Evolutionary conservation across 169 alveolate species (phyloP).

Genomic region (Cryptosporidium xiaoi): DNA sequence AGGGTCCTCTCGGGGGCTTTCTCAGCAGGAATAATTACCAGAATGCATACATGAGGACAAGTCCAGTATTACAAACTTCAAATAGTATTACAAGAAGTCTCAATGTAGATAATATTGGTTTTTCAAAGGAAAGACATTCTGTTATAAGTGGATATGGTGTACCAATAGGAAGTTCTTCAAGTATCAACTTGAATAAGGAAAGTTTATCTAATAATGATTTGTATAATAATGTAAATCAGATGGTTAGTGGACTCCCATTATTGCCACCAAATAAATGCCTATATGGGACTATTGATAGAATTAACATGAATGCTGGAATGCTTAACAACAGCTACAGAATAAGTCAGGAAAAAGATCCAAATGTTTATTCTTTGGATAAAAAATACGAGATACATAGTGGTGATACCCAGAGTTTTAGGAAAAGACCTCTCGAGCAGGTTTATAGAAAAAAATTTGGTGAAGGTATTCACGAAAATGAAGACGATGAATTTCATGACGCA

Average conservation of each 20-base stretch:
- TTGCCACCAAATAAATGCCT: constrained; percentile 36
- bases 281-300: background rate
- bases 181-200: background rate
- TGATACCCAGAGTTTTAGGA: constrained; percentile 27
- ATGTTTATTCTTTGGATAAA: no score
- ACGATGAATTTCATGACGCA: constrained; percentile 67
- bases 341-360: no score
- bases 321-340: no score
- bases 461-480: constrained; percentile 8
- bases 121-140: background rate
- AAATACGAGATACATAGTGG: background rate
- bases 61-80: background rate
- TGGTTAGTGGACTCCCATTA: constrained; percentile 6
- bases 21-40: background rate
- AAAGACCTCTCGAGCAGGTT: constrained; percentile 34
- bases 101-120: background rate
- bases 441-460: constrained; percentile 1
- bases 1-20: background rate
- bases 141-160: background rate
- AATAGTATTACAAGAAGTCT: background rate
- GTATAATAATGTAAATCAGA: background rate
- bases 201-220: no score
- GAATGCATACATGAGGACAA: background rate
- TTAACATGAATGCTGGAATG: no score
- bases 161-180: background rate